A percentile compares a stretch with the other conserved stretches of the same genome.
phyloP scores from a whole-genome alignment of 768 basidiomycete genomes.

The Pholiota conissans region DNA sequence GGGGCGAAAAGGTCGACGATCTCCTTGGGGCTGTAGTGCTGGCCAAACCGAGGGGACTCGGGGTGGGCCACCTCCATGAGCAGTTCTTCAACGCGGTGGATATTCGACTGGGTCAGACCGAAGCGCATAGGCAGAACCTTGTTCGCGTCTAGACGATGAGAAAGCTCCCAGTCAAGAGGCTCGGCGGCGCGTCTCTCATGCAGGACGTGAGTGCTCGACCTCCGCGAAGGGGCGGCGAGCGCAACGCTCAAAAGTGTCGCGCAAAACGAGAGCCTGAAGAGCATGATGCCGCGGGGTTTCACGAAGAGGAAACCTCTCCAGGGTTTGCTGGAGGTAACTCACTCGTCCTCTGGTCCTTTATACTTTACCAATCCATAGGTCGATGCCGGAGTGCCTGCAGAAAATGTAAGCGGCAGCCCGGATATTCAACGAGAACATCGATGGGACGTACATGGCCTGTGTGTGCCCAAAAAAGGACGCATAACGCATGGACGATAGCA shows the following conservation, averaged over 20 bases:
- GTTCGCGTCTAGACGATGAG: conserved; percentile 26
- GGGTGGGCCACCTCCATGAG: conserved; percentile 52
- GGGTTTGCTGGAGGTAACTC: neutral
- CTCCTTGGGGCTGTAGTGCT: conserved; percentile 46
- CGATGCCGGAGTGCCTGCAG: neutral
- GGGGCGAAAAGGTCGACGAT: conserved; percentile 51
- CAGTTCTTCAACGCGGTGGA: conserved; percentile 44
- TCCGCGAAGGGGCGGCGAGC: conserved; percentile 26
- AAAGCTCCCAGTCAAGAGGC: conserved; percentile 29
- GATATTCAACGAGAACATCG: neutral
- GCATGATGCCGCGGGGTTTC: conserved; percentile 13
- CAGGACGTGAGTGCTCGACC: conserved; percentile 23
- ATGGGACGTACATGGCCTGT: neutral
- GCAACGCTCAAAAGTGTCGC: conserved; percentile 18
- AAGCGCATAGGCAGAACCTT: conserved; percentile 47
- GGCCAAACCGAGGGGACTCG: conserved; percentile 48
- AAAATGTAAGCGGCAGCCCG: conserved; percentile 6
- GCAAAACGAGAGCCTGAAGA: conserved; percentile 14
- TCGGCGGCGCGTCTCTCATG: conserved; percentile 32
- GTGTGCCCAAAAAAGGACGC: neutral
- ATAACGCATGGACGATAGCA: conserved; percentile 14
- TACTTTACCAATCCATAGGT: conserved; percentile 8
- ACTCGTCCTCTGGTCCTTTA: conserved; percentile 5
- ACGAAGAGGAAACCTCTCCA: conserved; percentile 1
- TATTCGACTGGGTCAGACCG: conserved; percentile 47